A percentile compares a stretch with the other conserved stretches of the same genome.
These are phyloP conservation scores for Salix koriyanagi DNA, from an alignment of 345 rosid genomes.

Conservation along the genomic window DNA sequence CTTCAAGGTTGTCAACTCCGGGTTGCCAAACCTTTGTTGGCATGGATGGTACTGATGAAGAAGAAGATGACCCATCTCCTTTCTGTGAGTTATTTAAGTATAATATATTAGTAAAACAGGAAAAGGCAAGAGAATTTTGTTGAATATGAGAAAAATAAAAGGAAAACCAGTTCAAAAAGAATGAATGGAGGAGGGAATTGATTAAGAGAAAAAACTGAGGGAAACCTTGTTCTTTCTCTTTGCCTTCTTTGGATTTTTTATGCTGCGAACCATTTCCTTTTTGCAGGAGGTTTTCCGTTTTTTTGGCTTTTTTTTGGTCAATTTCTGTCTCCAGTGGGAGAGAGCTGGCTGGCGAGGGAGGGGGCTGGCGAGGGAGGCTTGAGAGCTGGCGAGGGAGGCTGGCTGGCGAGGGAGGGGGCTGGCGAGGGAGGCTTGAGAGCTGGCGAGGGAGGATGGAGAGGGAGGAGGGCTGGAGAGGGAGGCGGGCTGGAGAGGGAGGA, in stretches of 20 bases:
- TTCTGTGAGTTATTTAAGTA: slow-evolving; percentile 26
- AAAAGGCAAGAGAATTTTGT: background rate
- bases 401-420: too few species aligned
- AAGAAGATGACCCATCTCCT: slow-evolving; percentile 57
- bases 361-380: too few species aligned
- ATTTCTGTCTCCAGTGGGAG: too few species aligned
- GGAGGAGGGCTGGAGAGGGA: too few species aligned
- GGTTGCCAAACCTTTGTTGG: slow-evolving; percentile 94
- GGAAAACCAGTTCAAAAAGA: background rate
- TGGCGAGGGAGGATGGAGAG: too few species aligned
- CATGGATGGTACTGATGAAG: slow-evolving; percentile 47
- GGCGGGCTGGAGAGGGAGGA: too few species aligned
- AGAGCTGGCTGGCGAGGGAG: too few species aligned
- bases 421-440: too few species aligned
- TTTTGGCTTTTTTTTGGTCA: too few species aligned
- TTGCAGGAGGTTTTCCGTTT: background rate
- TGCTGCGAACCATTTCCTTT: slow-evolving; percentile 57
- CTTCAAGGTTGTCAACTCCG: slow-evolving; percentile 91
- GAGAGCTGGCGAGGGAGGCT: too few species aligned
- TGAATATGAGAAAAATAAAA: background rate
- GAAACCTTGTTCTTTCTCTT: slow-evolving; percentile 75
- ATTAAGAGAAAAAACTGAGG: background rate
- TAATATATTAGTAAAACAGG: background rate
- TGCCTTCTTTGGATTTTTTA: slow-evolving; percentile 68
- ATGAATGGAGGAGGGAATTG: background rate